Evolutionary conservation across 768 basidiomycete species (phyloP).

Genomic region (Hygrocybe coccinea): DNA sequence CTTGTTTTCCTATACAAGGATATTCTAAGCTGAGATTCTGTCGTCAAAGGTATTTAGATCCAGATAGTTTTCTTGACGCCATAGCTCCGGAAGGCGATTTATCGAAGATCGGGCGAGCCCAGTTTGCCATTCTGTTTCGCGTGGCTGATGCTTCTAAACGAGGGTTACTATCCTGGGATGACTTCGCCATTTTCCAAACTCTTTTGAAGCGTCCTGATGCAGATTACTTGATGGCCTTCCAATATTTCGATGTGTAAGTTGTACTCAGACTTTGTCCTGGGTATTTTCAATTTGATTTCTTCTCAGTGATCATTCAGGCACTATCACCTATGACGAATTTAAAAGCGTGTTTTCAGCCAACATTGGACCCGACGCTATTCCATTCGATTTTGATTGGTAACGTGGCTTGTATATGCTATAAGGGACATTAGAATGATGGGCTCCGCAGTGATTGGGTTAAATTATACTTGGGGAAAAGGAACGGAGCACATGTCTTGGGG

Average conservation of each 20-base stretch:
- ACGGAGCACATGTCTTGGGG: conserved; percentile 85
- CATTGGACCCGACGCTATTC: conserved; percentile 72
- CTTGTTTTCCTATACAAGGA: conserved; percentile 10
- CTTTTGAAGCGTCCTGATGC: conserved; percentile 91
- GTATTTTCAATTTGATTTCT: conserved; percentile 6
- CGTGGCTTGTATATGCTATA: conserved; percentile 11
- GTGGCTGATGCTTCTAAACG: conserved; percentile 77
- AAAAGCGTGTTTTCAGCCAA: conserved; percentile 85
- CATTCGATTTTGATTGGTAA: conserved; percentile 93
- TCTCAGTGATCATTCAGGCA: conserved; percentile 80
- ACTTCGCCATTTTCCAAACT: conserved; percentile 94
- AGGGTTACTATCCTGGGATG: conserved; percentile 86
- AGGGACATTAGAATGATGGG: not conserved
- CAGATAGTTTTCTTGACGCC: conserved; percentile 88
- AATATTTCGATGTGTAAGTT: conserved; percentile 90
- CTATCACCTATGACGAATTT: conserved; percentile 92
- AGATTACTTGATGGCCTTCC: conserved; percentile 95
- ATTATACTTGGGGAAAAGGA: conserved; percentile 89
- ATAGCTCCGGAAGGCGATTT: conserved; percentile 87
- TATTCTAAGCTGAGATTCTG: not conserved
- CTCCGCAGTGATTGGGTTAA: conserved; percentile 83
- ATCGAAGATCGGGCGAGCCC: conserved; percentile 78
- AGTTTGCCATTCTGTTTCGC: conserved; percentile 86
- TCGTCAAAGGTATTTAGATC: conserved; percentile 68
- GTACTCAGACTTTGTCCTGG: not conserved